phyloP scores from a whole-genome alignment of 1,284 basidiomycete species.

The Trichosporon faecale region DNA sequence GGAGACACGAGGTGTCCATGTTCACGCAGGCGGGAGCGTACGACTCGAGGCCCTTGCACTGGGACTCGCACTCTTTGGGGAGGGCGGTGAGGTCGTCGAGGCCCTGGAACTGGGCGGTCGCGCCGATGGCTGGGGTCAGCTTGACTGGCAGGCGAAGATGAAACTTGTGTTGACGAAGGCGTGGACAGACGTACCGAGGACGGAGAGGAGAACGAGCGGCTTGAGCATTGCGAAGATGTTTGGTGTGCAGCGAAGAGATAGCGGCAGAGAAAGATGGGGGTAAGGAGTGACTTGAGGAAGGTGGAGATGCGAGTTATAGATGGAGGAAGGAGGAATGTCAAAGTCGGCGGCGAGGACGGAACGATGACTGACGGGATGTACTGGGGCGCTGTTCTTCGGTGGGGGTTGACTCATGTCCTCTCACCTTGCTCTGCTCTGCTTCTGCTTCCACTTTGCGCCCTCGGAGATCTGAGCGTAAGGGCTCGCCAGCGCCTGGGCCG shows the following conservation, averaged over 20 bases:
- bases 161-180: neutral
- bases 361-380: too few species aligned
- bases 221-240: neutral
- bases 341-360: neutral
- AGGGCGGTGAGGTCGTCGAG: neutral
- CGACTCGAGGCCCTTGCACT: neutral
- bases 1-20: neutral
- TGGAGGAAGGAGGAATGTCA: neutral
- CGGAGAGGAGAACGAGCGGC: neutral
- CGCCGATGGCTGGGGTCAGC: neutral
- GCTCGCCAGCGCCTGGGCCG: too few species aligned
- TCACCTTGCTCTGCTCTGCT: too few species aligned
- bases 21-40: neutral
- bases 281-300: neutral
- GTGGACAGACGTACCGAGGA: neutral
- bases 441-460: too few species aligned
- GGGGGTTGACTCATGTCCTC: too few species aligned
- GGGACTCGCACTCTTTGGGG: neutral
- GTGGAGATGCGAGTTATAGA: neutral
- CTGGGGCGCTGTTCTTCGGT: too few species aligned
- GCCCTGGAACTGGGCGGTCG: neutral
- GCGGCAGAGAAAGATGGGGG: neutral
- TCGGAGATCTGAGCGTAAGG: too few species aligned
- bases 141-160: neutral
- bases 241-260: neutral